Conservation (phyloP, 1,284 basidiomycete species). For the Sparassis latifolia region DNA sequence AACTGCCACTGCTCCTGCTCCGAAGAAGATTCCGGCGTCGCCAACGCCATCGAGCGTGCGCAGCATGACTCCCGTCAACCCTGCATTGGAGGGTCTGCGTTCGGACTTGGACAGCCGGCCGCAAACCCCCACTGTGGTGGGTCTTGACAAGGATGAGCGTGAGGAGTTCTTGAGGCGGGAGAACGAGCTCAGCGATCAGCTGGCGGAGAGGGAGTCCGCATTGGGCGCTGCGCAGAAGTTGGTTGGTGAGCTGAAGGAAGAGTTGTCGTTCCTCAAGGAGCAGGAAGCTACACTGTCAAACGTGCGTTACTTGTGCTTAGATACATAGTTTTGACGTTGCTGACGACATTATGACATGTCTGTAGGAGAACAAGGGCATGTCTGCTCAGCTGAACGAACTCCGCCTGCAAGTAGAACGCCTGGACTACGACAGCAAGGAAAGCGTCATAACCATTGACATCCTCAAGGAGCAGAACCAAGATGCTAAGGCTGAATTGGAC, state of each 20-base stretch:
- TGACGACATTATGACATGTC: background rate
- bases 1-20: constrained; percentile 31
- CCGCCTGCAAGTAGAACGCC: constrained; percentile 83
- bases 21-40: constrained; percentile 51
- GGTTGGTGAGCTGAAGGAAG: constrained; percentile 81
- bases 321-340: background rate
- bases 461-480: constrained; percentile 91
- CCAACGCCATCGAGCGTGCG: constrained; percentile 51
- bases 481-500: constrained; percentile 85
- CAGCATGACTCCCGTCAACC: constrained; percentile 81
- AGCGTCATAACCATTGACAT: constrained; percentile 92
- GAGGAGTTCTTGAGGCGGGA: constrained; percentile 96
- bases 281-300: constrained; percentile 76
- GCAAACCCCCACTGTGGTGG: constrained; percentile 80
- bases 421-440: constrained; percentile 96
- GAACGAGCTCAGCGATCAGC: constrained; percentile 92
- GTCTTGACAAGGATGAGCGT: constrained; percentile 92
- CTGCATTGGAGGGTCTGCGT: constrained; percentile 70
- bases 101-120: constrained; percentile 74
- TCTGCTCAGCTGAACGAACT: constrained; percentile 89
- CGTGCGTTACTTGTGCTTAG: constrained; percentile 33
- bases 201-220: constrained; percentile 87
- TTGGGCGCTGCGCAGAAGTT: constrained; percentile 72
- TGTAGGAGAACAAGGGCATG: constrained; percentile 87
- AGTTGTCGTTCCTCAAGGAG: constrained; percentile 85